These are phyloP conservation scores for Kitagawia praeruptora DNA, from an alignment of 129 eudicot genomes.

Conservation along the genomic window DNA sequence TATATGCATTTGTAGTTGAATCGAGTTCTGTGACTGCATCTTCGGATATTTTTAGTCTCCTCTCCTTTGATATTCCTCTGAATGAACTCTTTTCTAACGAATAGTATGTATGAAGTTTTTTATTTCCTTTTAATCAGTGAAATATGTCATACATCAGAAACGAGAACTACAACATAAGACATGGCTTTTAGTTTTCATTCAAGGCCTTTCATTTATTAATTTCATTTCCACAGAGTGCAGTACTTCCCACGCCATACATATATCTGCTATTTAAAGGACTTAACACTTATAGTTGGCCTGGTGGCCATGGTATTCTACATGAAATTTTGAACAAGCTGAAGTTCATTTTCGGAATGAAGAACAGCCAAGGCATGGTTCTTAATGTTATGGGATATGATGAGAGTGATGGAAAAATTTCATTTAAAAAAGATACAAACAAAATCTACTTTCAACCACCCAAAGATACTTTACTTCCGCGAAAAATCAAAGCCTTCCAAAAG, in stretches of 20 bases:
- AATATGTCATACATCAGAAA: not conserved
- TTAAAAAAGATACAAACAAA: slow-evolving; percentile 13
- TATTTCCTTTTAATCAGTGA: not conserved
- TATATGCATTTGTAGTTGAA: not conserved
- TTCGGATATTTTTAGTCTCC: not conserved
- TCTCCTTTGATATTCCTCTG: not conserved
- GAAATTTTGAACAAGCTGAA: slow-evolving; percentile 24
- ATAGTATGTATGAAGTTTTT: not conserved
- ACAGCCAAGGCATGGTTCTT: slow-evolving; percentile 27
- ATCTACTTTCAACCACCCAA: slow-evolving; percentile 27
- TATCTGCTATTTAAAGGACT: slow-evolving; percentile 29
- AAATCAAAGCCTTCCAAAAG: slow-evolving; percentile 29
- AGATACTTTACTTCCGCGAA: slow-evolving; percentile 33
- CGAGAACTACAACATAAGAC: not conserved
- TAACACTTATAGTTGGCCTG: slow-evolving; percentile 31
- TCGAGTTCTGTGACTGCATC: not conserved
- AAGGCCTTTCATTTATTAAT: too few species aligned
- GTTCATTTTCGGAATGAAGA: slow-evolving; percentile 17
- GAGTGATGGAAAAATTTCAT: slow-evolving; percentile 31
- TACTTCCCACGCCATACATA: slow-evolving; percentile 30
- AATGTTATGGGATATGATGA: slow-evolving; percentile 41
- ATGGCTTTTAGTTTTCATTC: not conserved
- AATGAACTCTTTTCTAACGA: not conserved
- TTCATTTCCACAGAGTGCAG: slow-evolving; percentile 25
- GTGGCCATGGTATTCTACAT: slow-evolving; percentile 22